phyloP scores from a whole-genome alignment of 495 filamentous ascomycete species.

The Penicillium tannophilum region DNA sequence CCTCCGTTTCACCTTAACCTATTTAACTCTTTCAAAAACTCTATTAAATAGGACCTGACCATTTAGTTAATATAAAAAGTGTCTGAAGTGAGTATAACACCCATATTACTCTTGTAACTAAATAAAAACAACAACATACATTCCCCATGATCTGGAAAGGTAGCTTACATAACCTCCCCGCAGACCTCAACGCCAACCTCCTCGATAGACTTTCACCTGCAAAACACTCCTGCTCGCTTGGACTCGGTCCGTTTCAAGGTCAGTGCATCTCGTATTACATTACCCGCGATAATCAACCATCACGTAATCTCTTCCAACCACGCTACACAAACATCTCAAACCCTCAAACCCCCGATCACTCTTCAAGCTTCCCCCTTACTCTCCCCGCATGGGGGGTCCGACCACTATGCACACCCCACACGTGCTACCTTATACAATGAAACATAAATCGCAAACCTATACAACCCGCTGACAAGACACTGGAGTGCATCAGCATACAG shows the following conservation, averaged over 20 bases:
- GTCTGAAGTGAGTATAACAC: too few species aligned
- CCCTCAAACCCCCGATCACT: background rate
- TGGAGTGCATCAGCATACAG: background rate
- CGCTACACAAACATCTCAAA: background rate
- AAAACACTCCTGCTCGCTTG: background rate
- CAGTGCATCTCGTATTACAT: slow-evolving; percentile 5
- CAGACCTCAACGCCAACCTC: background rate
- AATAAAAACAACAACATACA: too few species aligned
- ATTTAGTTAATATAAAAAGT: too few species aligned
- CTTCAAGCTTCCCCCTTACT: background rate
- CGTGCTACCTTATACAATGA: background rate
- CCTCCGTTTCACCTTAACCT: too few species aligned
- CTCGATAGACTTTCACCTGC: background rate
- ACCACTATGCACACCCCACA: too few species aligned
- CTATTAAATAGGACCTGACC: too few species aligned
- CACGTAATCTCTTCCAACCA: background rate
- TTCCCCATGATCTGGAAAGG: background rate
- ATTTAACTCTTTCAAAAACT: too few species aligned
- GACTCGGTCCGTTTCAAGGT: slow-evolving; percentile 10
- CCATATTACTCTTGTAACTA: too few species aligned
- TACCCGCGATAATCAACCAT: background rate
- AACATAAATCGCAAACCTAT: background rate
- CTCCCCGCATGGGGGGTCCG: background rate
- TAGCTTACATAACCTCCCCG: slow-evolving; percentile 7
- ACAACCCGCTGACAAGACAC: background rate